Evolutionary conservation across 257 asterid genomes (phyloP), one percentile per base, ranked within the genome.

Genomic region (Lycium ferocissimum): DNA sequence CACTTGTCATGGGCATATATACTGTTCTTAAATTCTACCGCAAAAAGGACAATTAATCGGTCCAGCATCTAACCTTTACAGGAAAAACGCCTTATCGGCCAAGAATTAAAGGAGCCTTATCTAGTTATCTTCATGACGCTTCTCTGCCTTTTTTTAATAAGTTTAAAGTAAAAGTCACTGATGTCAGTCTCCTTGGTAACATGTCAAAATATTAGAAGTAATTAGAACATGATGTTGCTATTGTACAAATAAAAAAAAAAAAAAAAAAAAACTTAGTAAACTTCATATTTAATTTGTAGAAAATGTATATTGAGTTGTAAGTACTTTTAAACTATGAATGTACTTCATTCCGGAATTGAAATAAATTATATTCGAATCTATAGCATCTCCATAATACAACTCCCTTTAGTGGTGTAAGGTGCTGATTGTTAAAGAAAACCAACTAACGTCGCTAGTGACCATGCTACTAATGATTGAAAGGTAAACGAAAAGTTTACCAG

Each of bases 111-210:
- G 57, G 35, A 43, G n/a, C 71, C 86, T 92, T 92, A 73, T 26
- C 33, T 26, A 26, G 33, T 26, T 26, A 26, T 73, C 40, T 85
- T 88, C 88, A 4, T n/a, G 86, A 83, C 63, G 89, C 86, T 85
- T 89, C 83, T 86, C 86, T 40, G 85, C 72, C 84, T 84, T 90
- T 78, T 93, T 94, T 22, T 1, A 3, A 86, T 47, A 63, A 94
- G 91, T 90, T 88, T 94, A 91, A 92, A 93, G 86, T 94, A 96
- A 84, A 96, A 93, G 81, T 94, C 96, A 22, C 85, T 85, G 76
- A 94, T 84, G 85, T 93, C 96, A 6, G 84, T 79, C 90, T 94
- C 91, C 91, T 92, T 95, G 33, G 95, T 93, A 70, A 95, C 97
- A 97, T 95, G 79, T 53, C 43, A 59, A 79, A 13, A n/a, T 45